Evolutionary conservation across 2,329 filamentous ascomycete genomes (phyloP).

Genomic region (Ambrosiella beaveri): DNA sequence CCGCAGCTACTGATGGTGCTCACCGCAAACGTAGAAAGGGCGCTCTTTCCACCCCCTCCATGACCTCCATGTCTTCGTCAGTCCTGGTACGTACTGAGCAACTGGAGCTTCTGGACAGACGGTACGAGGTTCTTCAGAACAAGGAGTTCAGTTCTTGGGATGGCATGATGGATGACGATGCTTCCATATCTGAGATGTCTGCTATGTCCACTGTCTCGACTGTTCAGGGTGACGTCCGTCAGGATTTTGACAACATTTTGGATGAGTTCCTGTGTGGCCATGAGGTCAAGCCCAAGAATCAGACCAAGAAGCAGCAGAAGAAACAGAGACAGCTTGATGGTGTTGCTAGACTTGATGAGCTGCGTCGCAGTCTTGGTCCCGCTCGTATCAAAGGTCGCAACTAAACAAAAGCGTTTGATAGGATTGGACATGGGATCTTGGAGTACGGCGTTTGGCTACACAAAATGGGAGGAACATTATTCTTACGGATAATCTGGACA

Average conservation of each 20-base stretch:
- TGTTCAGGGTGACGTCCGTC: constrained; percentile 48
- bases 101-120: constrained; percentile 64
- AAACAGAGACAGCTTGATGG: constrained; percentile 68
- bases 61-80: constrained; percentile 84
- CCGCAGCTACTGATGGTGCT: constrained; percentile 61
- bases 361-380: constrained; percentile 62
- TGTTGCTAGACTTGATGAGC: constrained; percentile 78
- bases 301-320: constrained; percentile 60
- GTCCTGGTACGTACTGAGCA: constrained; percentile 77
- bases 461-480: neutral
- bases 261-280: constrained; percentile 69
- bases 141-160: constrained; percentile 43
- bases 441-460: constrained; percentile 6
- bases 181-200: constrained; percentile 39
- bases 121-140: constrained; percentile 73
- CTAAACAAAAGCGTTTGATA: neutral
- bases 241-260: constrained; percentile 77
- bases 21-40: constrained; percentile 90
- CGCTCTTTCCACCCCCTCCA: constrained; percentile 70
- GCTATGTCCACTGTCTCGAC: constrained; percentile 47
- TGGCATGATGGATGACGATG: constrained; percentile 25
- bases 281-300: constrained; percentile 31
- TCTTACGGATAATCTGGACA: neutral
- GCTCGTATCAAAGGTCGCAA: constrained; percentile 37
- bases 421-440: neutral